A percentile compares a stretch with the other conserved stretches of the same genome.
phyloP scores from a whole-genome alignment of 164 flowering plant genomes.

The Stephania cephalantha region DNA sequence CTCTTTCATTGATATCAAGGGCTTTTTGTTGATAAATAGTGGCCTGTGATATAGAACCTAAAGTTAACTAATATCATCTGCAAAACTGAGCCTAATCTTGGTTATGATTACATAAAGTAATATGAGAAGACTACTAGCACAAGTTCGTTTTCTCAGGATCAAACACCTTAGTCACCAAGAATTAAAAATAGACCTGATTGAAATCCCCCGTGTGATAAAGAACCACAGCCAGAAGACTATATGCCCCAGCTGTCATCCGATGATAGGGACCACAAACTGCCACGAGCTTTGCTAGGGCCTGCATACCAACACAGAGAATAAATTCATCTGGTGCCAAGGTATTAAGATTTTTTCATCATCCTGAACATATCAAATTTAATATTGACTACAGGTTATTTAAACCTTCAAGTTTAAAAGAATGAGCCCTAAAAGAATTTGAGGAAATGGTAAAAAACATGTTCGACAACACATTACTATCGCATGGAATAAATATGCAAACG shows the following conservation, averaged over 20 bases:
- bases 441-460: not conserved
- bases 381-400: not conserved
- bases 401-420: too few relatives aligned
- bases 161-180: not conserved
- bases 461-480: not conserved
- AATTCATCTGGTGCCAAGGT: not conserved
- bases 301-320: constrained; percentile 14
- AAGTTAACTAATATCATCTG: constrained; percentile 3
- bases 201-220: constrained; percentile 98
- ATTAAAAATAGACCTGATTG: constrained; percentile 63
- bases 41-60: constrained; percentile 44
- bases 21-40: constrained; percentile 98
- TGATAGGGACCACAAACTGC: constrained; percentile 99
- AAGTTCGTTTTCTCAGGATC: not conserved
- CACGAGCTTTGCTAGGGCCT: constrained; percentile 94
- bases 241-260: constrained; percentile 99
- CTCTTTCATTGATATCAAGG: constrained; percentile 96
- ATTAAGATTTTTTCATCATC: not conserved
- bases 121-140: not conserved
- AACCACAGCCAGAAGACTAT: constrained; percentile 97
- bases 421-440: not conserved
- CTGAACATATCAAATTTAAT: not conserved
- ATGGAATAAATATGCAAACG: not conserved
- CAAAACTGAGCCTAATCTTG: not conserved
- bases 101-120: not conserved